Conservation (phyloP, 2,329 filamentous ascomycete genomes). For the Sporothrix humicola region DNA sequence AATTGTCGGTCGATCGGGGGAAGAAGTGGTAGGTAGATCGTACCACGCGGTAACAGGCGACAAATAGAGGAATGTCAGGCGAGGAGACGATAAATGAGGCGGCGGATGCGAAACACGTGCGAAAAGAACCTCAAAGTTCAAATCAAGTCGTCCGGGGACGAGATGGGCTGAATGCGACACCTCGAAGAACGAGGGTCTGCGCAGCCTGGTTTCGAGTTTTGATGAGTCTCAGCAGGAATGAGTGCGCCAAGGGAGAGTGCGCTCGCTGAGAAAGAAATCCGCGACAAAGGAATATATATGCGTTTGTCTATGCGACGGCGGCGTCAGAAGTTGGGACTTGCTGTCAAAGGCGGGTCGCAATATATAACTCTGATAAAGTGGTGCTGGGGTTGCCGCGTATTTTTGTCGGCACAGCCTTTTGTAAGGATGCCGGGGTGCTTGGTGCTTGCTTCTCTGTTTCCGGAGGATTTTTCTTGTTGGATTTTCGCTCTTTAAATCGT, state of each 20-base stretch:
- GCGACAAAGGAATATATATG: constrained; percentile 9
- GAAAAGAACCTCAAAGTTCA: not conserved
- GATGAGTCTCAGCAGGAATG: not conserved
- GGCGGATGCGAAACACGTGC: constrained; percentile 4
- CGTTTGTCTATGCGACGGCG: constrained; percentile 10
- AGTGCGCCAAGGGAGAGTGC: not conserved
- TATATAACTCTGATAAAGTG: constrained; percentile 19
- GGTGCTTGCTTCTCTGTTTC: not conserved
- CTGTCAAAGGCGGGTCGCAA: constrained; percentile 19
- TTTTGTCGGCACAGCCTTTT: constrained; percentile 6
- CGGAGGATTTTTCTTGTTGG: not conserved
- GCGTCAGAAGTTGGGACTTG: not conserved
- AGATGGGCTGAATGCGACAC: constrained; percentile 1
- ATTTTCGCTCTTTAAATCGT: not conserved
- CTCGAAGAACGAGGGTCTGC: constrained; percentile 2
- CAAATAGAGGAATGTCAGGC: not conserved
- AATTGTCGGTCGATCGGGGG: not conserved
- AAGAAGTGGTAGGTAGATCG: not conserved
- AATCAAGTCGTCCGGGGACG: not conserved
- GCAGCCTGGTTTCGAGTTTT: not conserved
- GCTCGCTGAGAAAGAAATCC: not conserved
- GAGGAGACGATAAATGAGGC: not conserved
- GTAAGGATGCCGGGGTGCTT: not conserved
- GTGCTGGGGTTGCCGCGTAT: constrained; percentile 9
- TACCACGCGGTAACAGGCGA: constrained; percentile 7